Percentiles rank a stretch among this genome's conserved stretches.
Conservation (phyloP, 495 filamentous ascomycete genomes). For the Barbatosphaeria neglecta region DNA sequence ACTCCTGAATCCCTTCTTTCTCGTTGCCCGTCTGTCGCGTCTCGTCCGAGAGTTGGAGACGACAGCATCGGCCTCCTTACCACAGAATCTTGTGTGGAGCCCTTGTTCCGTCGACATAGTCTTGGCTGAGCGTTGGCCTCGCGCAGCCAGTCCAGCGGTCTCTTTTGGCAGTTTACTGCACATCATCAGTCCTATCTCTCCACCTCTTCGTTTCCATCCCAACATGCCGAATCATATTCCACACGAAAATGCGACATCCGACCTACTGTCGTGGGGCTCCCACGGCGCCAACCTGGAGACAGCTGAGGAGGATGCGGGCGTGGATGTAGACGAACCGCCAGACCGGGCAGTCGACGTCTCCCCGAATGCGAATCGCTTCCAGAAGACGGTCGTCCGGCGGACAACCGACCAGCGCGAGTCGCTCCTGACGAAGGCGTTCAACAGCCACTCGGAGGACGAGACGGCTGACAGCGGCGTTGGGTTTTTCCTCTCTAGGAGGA, state of each 20-base stretch:
- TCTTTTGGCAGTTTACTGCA: too few species aligned
- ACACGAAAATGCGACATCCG: slow-evolving; percentile 26
- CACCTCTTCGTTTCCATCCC: too few species aligned
- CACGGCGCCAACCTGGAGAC: slow-evolving; percentile 30
- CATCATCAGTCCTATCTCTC: too few species aligned
- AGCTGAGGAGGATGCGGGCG: slow-evolving; percentile 25
- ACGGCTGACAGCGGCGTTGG: slow-evolving; percentile 10
- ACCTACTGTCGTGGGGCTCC: slow-evolving; percentile 29
- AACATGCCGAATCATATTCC: slow-evolving; percentile 27
- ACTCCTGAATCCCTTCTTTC: too few species aligned
- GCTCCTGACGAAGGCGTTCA: slow-evolving; percentile 67
- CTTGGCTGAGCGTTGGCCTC: background rate
- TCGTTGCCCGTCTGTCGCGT: too few species aligned
- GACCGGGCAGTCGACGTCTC: slow-evolving; percentile 8
- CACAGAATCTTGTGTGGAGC: too few species aligned
- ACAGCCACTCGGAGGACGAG: slow-evolving; percentile 49
- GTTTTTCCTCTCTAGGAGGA: slow-evolving; percentile 21
- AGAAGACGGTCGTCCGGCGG: slow-evolving; percentile 28
- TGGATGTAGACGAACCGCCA: slow-evolving; percentile 22
- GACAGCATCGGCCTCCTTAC: background rate
- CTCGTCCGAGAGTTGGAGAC: too few species aligned
- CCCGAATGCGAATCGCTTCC: slow-evolving; percentile 21
- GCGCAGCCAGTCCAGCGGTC: background rate
- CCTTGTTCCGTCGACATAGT: background rate
- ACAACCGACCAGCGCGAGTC: slow-evolving; percentile 50